Percentiles rank a stretch among this genome's conserved stretches.
phyloP scores from a whole-genome alignment of 1,284 basidiomycete species.

The Wallemia mellicola region DNA sequence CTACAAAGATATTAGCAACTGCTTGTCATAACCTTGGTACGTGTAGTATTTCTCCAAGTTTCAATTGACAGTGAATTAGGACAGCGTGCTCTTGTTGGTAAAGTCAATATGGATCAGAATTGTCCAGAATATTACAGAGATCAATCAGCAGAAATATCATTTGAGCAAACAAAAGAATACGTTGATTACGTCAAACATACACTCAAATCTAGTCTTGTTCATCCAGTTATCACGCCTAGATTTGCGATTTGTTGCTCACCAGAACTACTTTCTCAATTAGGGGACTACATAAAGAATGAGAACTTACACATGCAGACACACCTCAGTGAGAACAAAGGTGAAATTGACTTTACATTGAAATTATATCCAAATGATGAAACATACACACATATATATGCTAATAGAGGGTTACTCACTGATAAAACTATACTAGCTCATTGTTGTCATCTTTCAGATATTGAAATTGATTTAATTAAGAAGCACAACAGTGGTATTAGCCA shows the following conservation, averaged over 20 bases:
- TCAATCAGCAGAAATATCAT: constrained; percentile 25
- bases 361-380: constrained; percentile 30
- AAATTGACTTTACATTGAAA: constrained; percentile 34
- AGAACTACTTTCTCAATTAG: constrained; percentile 34
- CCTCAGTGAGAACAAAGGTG: constrained; percentile 52
- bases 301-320: constrained; percentile 60
- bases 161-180: constrained; percentile 30
- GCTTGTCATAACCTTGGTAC: constrained; percentile 33
- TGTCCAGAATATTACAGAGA: constrained; percentile 43
- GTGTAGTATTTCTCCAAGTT: constrained; percentile 6
- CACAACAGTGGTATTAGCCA: constrained; percentile 53
- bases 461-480: constrained; percentile 38
- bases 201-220: constrained; percentile 25
- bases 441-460: constrained; percentile 40
- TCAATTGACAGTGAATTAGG: constrained; percentile 18
- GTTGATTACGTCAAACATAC: constrained; percentile 31
- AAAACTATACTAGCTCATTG: constrained; percentile 76
- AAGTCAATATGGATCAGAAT: constrained; percentile 83
- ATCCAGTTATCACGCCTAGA: constrained; percentile 71
- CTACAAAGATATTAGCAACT: constrained; percentile 50
- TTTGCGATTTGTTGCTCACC: constrained; percentile 77
- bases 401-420: constrained; percentile 35
- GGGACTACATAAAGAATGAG: constrained; percentile 22
- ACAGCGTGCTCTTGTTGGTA: constrained; percentile 69
- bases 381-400: constrained; percentile 58